These are phyloP conservation scores for Phenoliferia sp. DNA, from an alignment of 1,284 basidiomycete genomes.

Conservation along the genomic window DNA sequence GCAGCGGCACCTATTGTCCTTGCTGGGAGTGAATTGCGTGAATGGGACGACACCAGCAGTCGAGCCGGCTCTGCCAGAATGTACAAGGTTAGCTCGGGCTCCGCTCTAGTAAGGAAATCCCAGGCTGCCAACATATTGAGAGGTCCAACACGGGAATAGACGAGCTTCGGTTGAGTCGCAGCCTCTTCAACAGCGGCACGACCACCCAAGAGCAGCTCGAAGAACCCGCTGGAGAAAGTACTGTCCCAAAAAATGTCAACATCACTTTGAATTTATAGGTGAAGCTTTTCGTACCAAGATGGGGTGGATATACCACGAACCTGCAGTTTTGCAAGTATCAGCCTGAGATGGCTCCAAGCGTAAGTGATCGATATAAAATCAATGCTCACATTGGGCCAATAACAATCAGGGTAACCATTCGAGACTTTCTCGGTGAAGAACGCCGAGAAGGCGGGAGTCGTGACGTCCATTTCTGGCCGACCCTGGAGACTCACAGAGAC, in stretches of 20 bases:
- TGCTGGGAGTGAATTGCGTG: neutral
- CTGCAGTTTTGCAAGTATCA: no score
- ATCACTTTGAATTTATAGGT: neutral
- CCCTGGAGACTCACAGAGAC: neutral
- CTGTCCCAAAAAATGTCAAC: neutral
- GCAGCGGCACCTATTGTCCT: no score
- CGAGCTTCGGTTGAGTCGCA: neutral
- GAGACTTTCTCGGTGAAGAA: neutral
- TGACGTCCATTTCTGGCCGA: neutral
- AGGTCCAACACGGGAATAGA: neutral
- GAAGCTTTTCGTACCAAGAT: neutral
- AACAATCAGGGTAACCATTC: neutral
- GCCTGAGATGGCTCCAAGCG: no score
- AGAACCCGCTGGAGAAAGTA: neutral
- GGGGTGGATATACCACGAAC: neutral
- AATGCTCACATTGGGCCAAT: neutral
- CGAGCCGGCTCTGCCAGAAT: neutral
- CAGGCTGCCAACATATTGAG: neutral
- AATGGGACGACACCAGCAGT: neutral
- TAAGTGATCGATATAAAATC: no score
- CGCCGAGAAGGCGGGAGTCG: neutral
- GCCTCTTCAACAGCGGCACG: neutral
- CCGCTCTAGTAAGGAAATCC: neutral
- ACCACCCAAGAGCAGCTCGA: neutral
- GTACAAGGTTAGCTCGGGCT: no score